Conservation (phyloP, 768 basidiomycete species). For the Trichaptum fuscoviolaceum region DNA sequence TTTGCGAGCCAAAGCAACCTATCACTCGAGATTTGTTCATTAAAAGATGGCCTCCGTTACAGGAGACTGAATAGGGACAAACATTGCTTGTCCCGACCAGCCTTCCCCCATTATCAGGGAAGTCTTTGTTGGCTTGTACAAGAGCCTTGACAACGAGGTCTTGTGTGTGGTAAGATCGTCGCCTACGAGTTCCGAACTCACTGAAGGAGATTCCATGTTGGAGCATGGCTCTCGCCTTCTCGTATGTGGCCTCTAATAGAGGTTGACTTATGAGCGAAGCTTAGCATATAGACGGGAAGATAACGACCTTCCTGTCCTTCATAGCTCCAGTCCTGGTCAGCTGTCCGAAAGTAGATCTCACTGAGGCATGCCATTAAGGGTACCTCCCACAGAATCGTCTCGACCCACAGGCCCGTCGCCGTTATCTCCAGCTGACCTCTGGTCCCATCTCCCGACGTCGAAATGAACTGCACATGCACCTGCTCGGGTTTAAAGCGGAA, state of each 20-base stretch:
- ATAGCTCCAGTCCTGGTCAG: slow-evolving; percentile 78
- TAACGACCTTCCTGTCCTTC: slow-evolving; percentile 70
- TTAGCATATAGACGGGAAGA: neutral
- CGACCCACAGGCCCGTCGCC: slow-evolving; percentile 66
- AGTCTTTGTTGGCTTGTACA: slow-evolving; percentile 54
- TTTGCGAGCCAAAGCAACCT: slow-evolving; percentile 84
- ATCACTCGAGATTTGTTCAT: slow-evolving; percentile 3
- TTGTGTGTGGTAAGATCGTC: slow-evolving; percentile 70
- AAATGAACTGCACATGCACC: slow-evolving; percentile 60
- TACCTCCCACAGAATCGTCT: slow-evolving; percentile 93
- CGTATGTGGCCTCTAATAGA: slow-evolving; percentile 60
- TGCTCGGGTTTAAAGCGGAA: slow-evolving; percentile 75
- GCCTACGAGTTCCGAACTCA: slow-evolving; percentile 84
- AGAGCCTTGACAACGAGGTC: slow-evolving; percentile 71
- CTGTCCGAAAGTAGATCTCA: slow-evolving; percentile 79
- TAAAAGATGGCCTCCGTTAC: slow-evolving; percentile 1
- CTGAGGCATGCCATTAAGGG: slow-evolving; percentile 90
- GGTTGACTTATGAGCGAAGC: neutral
- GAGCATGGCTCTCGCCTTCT: slow-evolving; percentile 63
- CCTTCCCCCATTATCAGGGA: slow-evolving; percentile 39
- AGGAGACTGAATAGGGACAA: slow-evolving; percentile 15
- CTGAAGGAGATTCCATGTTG: slow-evolving; percentile 64
- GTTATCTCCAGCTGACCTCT: slow-evolving; percentile 69
- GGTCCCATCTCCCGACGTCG: slow-evolving; percentile 42
- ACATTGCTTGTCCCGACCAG: slow-evolving; percentile 92